Percentiles rank a stretch among this genome's conserved stretches.
These are phyloP conservation scores for Hygrocybe coccinea DNA, from an alignment of 768 basidiomycete species.

Conservation along the genomic window DNA sequence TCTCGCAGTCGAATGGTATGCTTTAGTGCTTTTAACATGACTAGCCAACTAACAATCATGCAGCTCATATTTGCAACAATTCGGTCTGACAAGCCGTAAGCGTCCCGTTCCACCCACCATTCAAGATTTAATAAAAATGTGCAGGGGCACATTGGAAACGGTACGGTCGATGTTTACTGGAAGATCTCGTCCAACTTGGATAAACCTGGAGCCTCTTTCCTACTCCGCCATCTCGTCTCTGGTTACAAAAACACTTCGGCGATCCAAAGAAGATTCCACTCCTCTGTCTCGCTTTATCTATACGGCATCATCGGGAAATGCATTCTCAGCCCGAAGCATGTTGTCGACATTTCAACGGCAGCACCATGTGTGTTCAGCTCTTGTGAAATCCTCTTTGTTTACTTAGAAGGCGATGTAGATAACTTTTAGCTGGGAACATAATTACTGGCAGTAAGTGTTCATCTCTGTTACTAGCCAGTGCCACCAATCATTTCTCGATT, in stretches of 20 bases:
- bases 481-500: constrained; percentile 1
- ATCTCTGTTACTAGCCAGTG: background rate
- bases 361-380: constrained; percentile 42
- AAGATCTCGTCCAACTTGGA: constrained; percentile 60
- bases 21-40: background rate
- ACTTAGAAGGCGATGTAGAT: constrained; percentile 38
- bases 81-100: constrained; percentile 51
- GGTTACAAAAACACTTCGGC: constrained; percentile 61
- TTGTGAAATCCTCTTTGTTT: background rate
- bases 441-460: constrained; percentile 59
- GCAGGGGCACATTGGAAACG: constrained; percentile 44
- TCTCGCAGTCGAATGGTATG: constrained; percentile 62
- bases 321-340: constrained; percentile 63
- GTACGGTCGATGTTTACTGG: constrained; percentile 55
- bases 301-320: constrained; percentile 59
- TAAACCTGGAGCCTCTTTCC: constrained; percentile 55
- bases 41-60: background rate
- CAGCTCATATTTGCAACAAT: constrained; percentile 63
- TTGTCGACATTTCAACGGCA: constrained; percentile 61
- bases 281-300: constrained; percentile 53
- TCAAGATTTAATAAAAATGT: background rate
- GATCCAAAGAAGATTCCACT: constrained; percentile 49
- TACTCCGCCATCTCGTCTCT: constrained; percentile 53
- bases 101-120: constrained; percentile 9
- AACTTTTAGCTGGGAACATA: constrained; percentile 57